Conservation (phyloP, 1,284 basidiomycete genomes). For the Ceratobasidium sp. region DNA sequence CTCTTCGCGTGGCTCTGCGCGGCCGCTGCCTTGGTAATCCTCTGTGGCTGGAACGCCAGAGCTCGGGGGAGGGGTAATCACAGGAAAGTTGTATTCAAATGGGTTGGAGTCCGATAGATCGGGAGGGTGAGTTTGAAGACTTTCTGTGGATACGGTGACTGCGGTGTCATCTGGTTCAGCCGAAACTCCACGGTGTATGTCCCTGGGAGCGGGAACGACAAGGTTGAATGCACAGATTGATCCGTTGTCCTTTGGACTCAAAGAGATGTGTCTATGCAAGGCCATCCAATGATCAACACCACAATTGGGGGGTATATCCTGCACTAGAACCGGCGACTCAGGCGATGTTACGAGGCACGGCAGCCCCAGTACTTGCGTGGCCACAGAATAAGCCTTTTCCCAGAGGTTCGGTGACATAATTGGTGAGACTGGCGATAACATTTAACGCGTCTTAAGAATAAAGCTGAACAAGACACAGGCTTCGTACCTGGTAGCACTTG, state of each 20-base stretch:
- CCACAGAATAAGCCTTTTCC: constrained; percentile 20
- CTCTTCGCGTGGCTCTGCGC: not conserved
- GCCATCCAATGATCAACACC: constrained; percentile 18
- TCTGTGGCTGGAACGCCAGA: not conserved
- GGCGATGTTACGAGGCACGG: not conserved
- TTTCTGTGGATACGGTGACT: not conserved
- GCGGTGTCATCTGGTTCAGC: not conserved
- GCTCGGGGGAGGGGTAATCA: constrained; percentile 8
- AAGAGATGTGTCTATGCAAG: not conserved
- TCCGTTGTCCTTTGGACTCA: constrained; percentile 6
- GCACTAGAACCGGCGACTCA: not conserved
- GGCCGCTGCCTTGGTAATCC: not conserved
- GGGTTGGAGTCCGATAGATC: not conserved
- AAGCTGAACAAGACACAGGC: not conserved
- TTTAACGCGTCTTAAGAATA: not conserved
- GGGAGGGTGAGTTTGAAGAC: constrained; percentile 19
- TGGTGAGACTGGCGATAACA: not conserved
- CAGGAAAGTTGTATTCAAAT: constrained; percentile 22
- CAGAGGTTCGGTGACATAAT: constrained; percentile 33
- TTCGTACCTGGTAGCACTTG: not conserved
- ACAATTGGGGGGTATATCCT: not conserved
- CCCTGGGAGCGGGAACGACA: not conserved
- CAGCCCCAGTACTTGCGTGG: constrained; percentile 28
- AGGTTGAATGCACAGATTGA: constrained; percentile 33
- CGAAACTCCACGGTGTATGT: not conserved